Evolutionary conservation across 768 basidiomycete genomes (phyloP).

Genomic region (Xerocomellus amylosporus): DNA sequence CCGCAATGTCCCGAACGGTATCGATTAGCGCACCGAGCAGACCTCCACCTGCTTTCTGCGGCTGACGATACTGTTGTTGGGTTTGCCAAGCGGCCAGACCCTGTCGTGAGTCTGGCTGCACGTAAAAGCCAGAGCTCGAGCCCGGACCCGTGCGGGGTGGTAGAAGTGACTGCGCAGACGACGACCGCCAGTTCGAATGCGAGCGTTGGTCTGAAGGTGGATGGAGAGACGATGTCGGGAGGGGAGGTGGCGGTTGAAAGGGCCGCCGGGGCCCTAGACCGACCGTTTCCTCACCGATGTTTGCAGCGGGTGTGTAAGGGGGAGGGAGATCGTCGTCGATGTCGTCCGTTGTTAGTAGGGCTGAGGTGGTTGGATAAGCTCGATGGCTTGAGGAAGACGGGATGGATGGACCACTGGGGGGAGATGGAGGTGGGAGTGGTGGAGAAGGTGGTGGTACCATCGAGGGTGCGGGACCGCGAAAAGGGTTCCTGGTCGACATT

Average conservation of each 20-base stretch:
- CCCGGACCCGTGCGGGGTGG: neutral
- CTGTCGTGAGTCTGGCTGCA: slow-evolving; percentile 13
- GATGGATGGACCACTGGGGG: neutral
- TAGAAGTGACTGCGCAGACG: neutral
- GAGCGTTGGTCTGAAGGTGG: neutral
- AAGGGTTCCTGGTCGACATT: slow-evolving; percentile 18
- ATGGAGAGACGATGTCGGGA: slow-evolving; percentile 2
- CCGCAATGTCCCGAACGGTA: slow-evolving; percentile 29
- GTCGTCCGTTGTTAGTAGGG: neutral
- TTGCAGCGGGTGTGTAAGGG: slow-evolving; percentile 61
- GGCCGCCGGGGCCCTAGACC: slow-evolving; percentile 63
- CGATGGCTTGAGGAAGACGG: neutral
- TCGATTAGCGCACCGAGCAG: slow-evolving; percentile 27
- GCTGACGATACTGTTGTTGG: slow-evolving; percentile 17
- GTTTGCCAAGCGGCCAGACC: slow-evolving; percentile 22
- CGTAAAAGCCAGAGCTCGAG: slow-evolving; percentile 7
- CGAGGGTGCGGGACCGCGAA: slow-evolving; percentile 6
- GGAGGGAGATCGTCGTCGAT: slow-evolving; percentile 62
- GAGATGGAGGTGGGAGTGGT: slow-evolving; percentile 1
- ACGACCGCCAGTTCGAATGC: neutral
- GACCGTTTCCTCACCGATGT: slow-evolving; percentile 60
- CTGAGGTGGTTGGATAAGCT: neutral
- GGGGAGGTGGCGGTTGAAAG: slow-evolving; percentile 46
- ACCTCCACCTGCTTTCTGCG: slow-evolving; percentile 21
- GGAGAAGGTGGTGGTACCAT: slow-evolving; percentile 1